phyloP scores from a whole-genome alignment of 805 yeast genomes.

The Lipomyces sp. region DNA sequence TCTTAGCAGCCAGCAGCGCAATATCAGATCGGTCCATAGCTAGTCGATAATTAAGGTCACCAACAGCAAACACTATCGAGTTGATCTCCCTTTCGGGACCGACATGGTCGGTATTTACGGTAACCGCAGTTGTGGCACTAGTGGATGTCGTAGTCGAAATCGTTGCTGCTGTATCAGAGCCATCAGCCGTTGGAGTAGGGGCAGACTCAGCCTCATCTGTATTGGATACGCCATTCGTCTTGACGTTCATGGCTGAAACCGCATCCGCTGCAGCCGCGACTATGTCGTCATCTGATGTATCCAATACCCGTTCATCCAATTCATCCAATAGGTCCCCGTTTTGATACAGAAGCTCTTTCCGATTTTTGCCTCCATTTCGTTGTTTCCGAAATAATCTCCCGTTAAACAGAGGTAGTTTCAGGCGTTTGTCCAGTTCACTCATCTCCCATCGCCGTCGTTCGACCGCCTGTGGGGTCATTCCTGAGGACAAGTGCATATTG shows the following conservation, averaged over 20 bases:
- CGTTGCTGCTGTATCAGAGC: conserved; percentile 25
- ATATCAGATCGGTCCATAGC: conserved; percentile 44
- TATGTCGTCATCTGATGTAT: conserved; percentile 33
- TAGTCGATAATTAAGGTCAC: conserved; percentile 62
- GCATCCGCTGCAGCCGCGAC: conserved; percentile 10
- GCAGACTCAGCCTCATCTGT: conserved; percentile 10
- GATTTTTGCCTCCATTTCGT: conserved; percentile 28
- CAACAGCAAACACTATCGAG: conserved; percentile 50
- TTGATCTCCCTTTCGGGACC: conserved; percentile 34
- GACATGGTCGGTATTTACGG: conserved; percentile 29
- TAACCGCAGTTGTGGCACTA: conserved; percentile 26
- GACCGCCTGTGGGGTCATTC: conserved; percentile 49
- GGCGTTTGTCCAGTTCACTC: conserved; percentile 47
- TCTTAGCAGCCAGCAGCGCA: conserved; percentile 42
- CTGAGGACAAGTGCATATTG: conserved; percentile 62
- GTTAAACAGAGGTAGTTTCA: conserved; percentile 40
- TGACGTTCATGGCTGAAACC: not conserved
- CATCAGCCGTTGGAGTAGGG: conserved; percentile 13
- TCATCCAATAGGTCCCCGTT: conserved; percentile 40
- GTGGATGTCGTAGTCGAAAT: conserved; percentile 16
- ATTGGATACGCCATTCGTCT: conserved; percentile 27
- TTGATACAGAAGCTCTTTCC: conserved; percentile 40
- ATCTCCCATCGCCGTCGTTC: conserved; percentile 54
- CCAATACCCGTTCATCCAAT: conserved; percentile 41
- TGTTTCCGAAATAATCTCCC: conserved; percentile 31